Evolutionary conservation across 2,329 filamentous ascomycete species (phyloP).

Genomic region (Sclerotinia spermophila): DNA sequence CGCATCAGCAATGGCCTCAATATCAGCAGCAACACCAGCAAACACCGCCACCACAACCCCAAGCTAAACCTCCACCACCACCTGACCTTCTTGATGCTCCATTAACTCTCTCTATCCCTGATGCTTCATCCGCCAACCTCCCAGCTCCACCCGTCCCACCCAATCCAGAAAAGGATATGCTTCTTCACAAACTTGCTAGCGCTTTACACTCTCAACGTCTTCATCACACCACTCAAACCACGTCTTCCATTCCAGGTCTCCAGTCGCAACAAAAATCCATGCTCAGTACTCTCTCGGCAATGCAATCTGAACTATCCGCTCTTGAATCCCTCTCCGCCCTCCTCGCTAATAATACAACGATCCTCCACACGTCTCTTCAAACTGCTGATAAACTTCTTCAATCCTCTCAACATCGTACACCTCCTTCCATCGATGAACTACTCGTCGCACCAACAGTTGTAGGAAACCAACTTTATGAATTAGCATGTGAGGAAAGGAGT

Average conservation of each 20-base stretch:
- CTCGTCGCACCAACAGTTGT: constrained; percentile 93
- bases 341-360: constrained; percentile 71
- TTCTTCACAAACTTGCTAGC: constrained; percentile 71
- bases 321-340: constrained; percentile 68
- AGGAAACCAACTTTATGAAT: constrained; percentile 83
- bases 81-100: constrained; percentile 54
- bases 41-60: constrained; percentile 33
- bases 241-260: constrained; percentile 69
- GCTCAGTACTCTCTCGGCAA: constrained; percentile 59
- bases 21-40: constrained; percentile 33
- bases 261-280: constrained; percentile 77
- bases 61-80: constrained; percentile 38
- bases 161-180: constrained; percentile 90
- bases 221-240: constrained; percentile 66
- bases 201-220: constrained; percentile 67
- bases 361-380: constrained; percentile 71
- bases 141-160: constrained; percentile 84
- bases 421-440: constrained; percentile 82
- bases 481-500: constrained; percentile 84
- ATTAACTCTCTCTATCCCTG: constrained; percentile 49
- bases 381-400: constrained; percentile 77
- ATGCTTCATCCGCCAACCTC: constrained; percentile 43
- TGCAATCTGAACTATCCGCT: constrained; percentile 71
- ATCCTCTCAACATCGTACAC: constrained; percentile 62
- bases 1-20: constrained; percentile 29